Base-by-base conservation (phyloP, 2,329 filamentous ascomycete species). In the Pseudocercospora macadamiae region DNA sequence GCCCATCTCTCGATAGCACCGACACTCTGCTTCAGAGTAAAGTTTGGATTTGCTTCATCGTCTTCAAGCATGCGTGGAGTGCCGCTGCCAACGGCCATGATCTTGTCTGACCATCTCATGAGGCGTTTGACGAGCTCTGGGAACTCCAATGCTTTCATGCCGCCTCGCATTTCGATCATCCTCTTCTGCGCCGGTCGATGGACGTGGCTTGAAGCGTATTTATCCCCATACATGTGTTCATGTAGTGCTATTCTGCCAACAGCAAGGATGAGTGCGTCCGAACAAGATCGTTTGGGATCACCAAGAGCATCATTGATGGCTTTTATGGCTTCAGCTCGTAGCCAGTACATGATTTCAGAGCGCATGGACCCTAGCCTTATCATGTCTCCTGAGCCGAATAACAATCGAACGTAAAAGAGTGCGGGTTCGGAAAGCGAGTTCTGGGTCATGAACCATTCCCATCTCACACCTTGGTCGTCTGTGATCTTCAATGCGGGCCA, bases 221-320 rank as follows among this genome's bases (percentile, higher is more conserved):
- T 62, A 61, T 73, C 67, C n/a, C 71, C 70, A 48, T 73, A 73
- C 66, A 73, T 67, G 34, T 65, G 65, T 52, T 73, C 71, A 52
- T 73, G 69, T 7, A 72, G 58, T 12, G 71, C 71, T n/a, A 73
- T 72, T 18, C 71, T 69, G 3, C 71, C 70, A 2, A 72, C 68
- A 1, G 70, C 70, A 3, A 71, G 59, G 18, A 70, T 70, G 14
- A 70, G 56, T 5, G 62, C 65, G 28, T 68, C 67, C 1, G 65
- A 67, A 45, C 57, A 61, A 25, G 57, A 61, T 9, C 65, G 61
- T 4, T 55, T 55, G 1, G 63, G 57, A 14, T 68, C 66, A 19
- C 23, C 28, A 12, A 70, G 60, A 12, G 67, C 67, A 19, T 68
- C 66, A 36, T 70, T 68, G 54, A 70, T 68, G n/a, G 61, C 61